Evolutionary conservation across 441 rosid genomes (phyloP), one percentile per base, ranked within the genome.

Genomic region (Theobroma grandiflorum): DNA sequence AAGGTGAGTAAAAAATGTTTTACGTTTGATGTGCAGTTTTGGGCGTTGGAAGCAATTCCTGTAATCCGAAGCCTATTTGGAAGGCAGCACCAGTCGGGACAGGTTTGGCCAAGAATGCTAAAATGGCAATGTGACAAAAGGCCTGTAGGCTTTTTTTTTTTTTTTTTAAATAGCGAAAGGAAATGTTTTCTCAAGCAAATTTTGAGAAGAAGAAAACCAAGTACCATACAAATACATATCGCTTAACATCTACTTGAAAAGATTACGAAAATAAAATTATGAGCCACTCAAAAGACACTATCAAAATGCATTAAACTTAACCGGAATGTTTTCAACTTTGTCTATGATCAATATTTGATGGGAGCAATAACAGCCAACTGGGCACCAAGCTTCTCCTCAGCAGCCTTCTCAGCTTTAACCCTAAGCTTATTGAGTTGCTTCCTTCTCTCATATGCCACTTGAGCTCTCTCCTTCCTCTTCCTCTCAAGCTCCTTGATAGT

Each of bases 401-500:
- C 95, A 64, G 79, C 81, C 77, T 87, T 91, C 85, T 91, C 97
- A 0, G 97, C 97, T 86, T 91, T 92, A 18, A 67, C 86, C 86
- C 89, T 87, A 62, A 92, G 95, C 65, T 91, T 93, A 50, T 73
- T 86, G 78, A 95, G 89, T 76, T 92, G 96, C 86, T 95, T 95
- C 89, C 89, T 93, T 78, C 95, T 82, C 88, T 94, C 91, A 3
- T 91, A 94, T 2, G 70, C 81, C 18, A 87, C 89, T 77, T 91
- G 91, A 59, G 94, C 76, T 83, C 88, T 93, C 81, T 91, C 97
- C 83, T 93, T 94, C 82, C 96, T 87, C 95, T 90, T 93, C 74
- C 81, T 66, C 88, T 94, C 98, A 15, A 93, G 83, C 85, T 94
- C 94, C 97, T 85, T 93, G 87, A 95, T 92, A 82, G 91, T 93